Evolutionary conservation across 306 rosid genomes (phyloP).

Genomic region (Dryas alaskensis): DNA sequence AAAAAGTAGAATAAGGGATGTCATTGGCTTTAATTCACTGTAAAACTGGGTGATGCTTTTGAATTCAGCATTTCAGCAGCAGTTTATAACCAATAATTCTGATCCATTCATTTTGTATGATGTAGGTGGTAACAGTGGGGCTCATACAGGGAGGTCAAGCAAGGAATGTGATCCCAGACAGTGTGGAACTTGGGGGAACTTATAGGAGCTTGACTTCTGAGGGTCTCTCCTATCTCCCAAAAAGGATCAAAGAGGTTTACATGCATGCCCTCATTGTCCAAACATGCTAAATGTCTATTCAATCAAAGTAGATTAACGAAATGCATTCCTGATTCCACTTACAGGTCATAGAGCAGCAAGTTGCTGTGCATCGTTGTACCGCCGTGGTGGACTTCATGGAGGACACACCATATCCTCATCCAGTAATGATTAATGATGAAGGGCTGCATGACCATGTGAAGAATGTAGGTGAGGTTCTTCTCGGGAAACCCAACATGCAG

Average conservation of each 20-base stretch:
- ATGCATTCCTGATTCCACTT: background rate
- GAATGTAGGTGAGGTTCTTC: slow-evolving; percentile 40
- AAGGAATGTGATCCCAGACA: slow-evolving; percentile 35
- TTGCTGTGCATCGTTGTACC: slow-evolving; percentile 35
- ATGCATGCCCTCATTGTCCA: background rate
- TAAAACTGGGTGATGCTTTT: too few relatives aligned
- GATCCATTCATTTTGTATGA: slow-evolving; percentile 2
- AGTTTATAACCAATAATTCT: background rate
- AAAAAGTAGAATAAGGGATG: background rate
- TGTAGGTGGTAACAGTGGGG: slow-evolving; percentile 45
- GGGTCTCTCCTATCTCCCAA: slow-evolving; percentile 35
- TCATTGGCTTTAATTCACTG: background rate
- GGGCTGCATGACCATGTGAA: slow-evolving; percentile 41
- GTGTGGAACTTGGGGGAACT: slow-evolving; percentile 38
- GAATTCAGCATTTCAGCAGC: background rate
- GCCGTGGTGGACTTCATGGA: slow-evolving; percentile 52
- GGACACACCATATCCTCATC: slow-evolving; percentile 35
- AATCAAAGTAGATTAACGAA: background rate
- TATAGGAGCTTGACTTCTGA: slow-evolving; percentile 36
- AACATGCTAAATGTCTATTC: background rate
- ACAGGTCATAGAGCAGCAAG: slow-evolving; percentile 45
- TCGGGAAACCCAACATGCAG: slow-evolving; percentile 43
- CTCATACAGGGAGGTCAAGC: slow-evolving; percentile 35
- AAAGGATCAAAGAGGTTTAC: slow-evolving; percentile 43
- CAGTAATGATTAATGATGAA: slow-evolving; percentile 43